phyloP scores from a whole-genome alignment of 1,284 basidiomycete genomes.

The Takashimella koratensis region DNA sequence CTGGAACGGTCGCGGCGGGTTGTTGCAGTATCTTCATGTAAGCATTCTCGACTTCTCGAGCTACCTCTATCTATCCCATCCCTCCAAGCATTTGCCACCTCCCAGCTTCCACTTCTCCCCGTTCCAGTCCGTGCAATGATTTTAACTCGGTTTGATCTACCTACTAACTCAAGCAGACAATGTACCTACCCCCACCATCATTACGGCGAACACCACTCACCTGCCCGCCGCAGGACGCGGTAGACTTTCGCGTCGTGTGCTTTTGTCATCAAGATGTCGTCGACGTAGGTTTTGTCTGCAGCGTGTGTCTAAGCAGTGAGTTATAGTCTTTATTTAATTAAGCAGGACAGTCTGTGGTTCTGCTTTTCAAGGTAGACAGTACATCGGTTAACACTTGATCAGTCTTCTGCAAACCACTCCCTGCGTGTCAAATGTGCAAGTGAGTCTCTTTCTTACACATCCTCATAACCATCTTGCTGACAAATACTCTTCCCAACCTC shows the following conservation, averaged over 20 bases:
- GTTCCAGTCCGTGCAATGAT: too few species aligned
- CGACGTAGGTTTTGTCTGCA: constrained; percentile 96
- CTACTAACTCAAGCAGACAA: constrained; percentile 59
- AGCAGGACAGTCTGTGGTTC: too few species aligned
- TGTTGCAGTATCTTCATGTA: constrained; percentile 84
- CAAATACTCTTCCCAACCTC: too few species aligned
- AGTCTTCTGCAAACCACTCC: constrained; percentile 92
- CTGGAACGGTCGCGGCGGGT: constrained; percentile 62
- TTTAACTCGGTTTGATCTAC: too few species aligned
- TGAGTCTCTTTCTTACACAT: constrained; percentile 45
- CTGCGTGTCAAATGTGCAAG: constrained; percentile 90
- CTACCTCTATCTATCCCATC: too few species aligned
- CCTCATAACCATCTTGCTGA: too few species aligned
- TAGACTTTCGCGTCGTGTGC: constrained; percentile 96
- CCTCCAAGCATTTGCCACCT: too few species aligned
- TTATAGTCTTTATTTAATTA: background rate
- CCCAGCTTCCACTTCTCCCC: too few species aligned
- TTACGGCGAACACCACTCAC: constrained; percentile 69
- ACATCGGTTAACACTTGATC: too few species aligned
- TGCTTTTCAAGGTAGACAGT: too few species aligned
- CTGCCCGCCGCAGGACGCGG: constrained; percentile 86
- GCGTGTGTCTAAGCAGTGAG: constrained; percentile 89
- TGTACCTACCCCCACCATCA: constrained; percentile 78
- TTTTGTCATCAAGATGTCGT: constrained; percentile 98
- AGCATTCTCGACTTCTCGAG: constrained; percentile 22